Base-by-base conservation (phyloP, 257 asterid genomes). In the Capsicum chinense region DNA sequence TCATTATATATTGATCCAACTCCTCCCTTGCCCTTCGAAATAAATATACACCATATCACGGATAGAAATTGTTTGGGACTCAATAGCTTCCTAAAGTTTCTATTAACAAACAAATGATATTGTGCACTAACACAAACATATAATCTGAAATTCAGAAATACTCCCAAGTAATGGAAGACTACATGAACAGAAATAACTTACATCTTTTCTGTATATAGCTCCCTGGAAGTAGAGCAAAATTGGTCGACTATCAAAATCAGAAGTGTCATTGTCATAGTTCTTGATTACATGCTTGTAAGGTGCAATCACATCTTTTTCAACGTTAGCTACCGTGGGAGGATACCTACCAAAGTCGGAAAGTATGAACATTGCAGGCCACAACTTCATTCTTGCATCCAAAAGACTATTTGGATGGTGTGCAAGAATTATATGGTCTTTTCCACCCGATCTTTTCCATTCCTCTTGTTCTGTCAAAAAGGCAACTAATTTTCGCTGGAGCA, bases 331-430 rank as follows among this genome's bases (percentile, higher is more conserved):
- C 1, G 92, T 90, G 4, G 97, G 98, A 64, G 99, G 95, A 83
- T 96, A 96, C 90, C 99, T 90, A 70, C 99, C 98, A 4, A 96
- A 94, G 91, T 96, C 99, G 0, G 99, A 86, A 66, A 96, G 95
- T 68, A 96, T 85, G 68, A 85, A 92, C 48, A 92, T 89, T 10
- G 98, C 97, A 66, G 98, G 97, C 97, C 97, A 96, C 11, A 96
- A 94, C 93, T 96, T 93, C 90, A 66, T 84, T 88, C 99, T 92
- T 4, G 98, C 97, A 52, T 94, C 90, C 83, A 90, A 85, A 58
- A 96, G 93, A 81, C 99, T 96, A 88, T 96, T 96, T 1, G 98
- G 99, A 86, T 96, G 99, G 85, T 96, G 99, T 19, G 98, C 98
- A 57, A 96, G 83, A n/a, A 96, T 87, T 57, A 96, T 81, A 81